Percentiles rank a stretch among this genome's conserved stretches.
Conservation (phyloP, 2,329 filamentous ascomycete species). For the Colletotrichum salicis region DNA sequence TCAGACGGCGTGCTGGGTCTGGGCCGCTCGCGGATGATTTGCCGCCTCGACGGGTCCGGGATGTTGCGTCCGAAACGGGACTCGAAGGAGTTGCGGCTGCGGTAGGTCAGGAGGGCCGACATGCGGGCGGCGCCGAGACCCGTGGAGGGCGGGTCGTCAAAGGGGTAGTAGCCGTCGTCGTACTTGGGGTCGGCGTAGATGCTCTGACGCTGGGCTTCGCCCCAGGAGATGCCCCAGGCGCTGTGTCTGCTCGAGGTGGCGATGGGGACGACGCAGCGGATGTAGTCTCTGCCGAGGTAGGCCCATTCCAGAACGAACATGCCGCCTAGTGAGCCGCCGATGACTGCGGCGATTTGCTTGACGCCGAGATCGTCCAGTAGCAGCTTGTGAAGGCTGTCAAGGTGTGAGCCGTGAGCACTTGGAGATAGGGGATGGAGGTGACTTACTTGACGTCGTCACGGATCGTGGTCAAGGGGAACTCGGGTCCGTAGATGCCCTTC, state of each 20-base stretch:
- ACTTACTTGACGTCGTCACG: slow-evolving; percentile 92
- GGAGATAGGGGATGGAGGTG: background rate
- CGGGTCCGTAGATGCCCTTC: slow-evolving; percentile 87
- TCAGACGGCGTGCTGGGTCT: slow-evolving; percentile 72
- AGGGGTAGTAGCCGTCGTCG: slow-evolving; percentile 93
- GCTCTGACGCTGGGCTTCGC: slow-evolving; percentile 87
- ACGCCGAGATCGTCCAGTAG: slow-evolving; percentile 84
- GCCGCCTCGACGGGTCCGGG: slow-evolving; percentile 83
- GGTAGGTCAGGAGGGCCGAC: slow-evolving; percentile 94
- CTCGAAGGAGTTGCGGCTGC: slow-evolving; percentile 97
- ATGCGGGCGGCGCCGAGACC: slow-evolving; percentile 95
- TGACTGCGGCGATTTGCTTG: slow-evolving; percentile 78
- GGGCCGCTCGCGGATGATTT: slow-evolving; percentile 80
- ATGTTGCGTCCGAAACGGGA: slow-evolving; percentile 93
- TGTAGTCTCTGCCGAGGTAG: slow-evolving; percentile 89
- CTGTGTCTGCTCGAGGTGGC: slow-evolving; percentile 87
- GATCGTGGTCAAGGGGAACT: slow-evolving; percentile 95
- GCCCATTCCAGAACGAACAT: slow-evolving; percentile 94
- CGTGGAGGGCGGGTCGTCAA: slow-evolving; percentile 84
- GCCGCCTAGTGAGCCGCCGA: slow-evolving; percentile 87
- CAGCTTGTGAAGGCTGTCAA: slow-evolving; percentile 76
- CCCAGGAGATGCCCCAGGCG: slow-evolving; percentile 92
- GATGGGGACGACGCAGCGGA: slow-evolving; percentile 82
- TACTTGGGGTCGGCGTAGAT: slow-evolving; percentile 99
- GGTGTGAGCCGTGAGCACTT: slow-evolving; percentile 29